Evolutionary conservation across 208 protist species (phyloP), one percentile per base, ranked within the genome.

Genomic region (Acanthamoeba royreba): DNA sequence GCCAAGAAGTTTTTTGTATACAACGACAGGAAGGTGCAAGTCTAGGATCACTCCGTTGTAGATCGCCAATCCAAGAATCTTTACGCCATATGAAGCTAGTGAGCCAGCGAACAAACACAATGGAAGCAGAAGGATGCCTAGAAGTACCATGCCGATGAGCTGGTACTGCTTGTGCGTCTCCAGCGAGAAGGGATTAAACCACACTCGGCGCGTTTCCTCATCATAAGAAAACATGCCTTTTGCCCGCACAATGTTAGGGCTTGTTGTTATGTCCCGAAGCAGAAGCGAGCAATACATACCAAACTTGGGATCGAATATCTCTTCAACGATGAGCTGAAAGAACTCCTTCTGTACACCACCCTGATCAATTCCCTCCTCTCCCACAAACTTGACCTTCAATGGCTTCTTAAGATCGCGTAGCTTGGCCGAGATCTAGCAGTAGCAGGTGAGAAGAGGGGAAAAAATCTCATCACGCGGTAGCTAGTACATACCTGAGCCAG

Each of bases 261-360:
- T 4, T 19, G n/a, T 87, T 9, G 9, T 11, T 13, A 13, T 28
- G 77, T 31, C 11, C 28, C 25, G 31, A 8, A 25, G 53, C n/a
- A 72, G 49, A 42, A 28, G 53, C n/a, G 46, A 33, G 22, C 55
- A 38, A 38, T 46, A n/a, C 49, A 43, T 91, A 96, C 93, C 97
- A 93, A 97, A 98, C 28, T 97, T 93, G 2, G 97, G 95, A 91
- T 98, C 97, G 43, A 99, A 98, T 28, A 99, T 93, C 85, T 99
- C 94, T 13, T 95, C 42, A 19, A 98, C 86, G n/a, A 99, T 92
- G 0, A 99, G 95, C 94, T 99, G 98, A 93, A 99, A 99, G 86
- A 99, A 99, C 93, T 99, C 98, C 93, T 99, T 99, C 87, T 96
- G 94, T 25, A 99, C 94, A n/a, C 98, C 98, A 13, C 98, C 98